Conservation (phyloP, 2,329 filamentous ascomycete species). For the Rutstroemia sp. region DNA sequence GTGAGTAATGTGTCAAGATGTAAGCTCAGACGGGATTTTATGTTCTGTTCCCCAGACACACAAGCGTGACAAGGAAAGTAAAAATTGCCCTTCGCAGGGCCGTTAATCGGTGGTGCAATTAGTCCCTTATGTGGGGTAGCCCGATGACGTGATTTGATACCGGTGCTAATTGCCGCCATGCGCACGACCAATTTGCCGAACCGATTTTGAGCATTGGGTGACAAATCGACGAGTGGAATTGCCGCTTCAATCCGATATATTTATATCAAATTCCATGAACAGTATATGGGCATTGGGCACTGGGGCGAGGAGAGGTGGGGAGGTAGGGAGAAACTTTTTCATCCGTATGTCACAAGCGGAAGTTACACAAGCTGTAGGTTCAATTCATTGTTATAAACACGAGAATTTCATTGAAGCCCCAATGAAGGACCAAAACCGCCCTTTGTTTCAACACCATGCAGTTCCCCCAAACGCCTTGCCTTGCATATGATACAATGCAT, state of each 20-base stretch:
- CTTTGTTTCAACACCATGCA: constrained; percentile 1
- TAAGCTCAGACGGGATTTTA: not conserved
- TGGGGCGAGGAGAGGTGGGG: not conserved
- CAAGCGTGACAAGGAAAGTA: not conserved
- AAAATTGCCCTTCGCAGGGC: not conserved
- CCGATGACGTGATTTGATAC: not conserved
- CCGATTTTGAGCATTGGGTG: too few relatives aligned
- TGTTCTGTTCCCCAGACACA: not conserved
- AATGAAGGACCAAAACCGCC: not conserved
- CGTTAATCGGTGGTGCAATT: not conserved
- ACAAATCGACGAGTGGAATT: too few relatives aligned
- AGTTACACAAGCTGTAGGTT: not conserved
- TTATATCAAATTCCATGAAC: too few relatives aligned
- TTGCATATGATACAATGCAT: constrained; percentile 11
- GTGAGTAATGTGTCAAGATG: not conserved
- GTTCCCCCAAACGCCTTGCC: constrained; percentile 9
- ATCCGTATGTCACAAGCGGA: not conserved
- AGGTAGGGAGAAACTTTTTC: not conserved
- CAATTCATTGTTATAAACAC: too few relatives aligned
- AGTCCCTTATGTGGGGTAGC: not conserved
- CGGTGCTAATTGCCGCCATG: too few relatives aligned
- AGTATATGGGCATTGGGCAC: not conserved
- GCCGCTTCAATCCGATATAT: too few relatives aligned
- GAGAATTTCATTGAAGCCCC: not conserved
- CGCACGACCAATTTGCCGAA: too few relatives aligned